Percentiles rank a stretch among this genome's conserved stretches.
These are phyloP conservation scores for Zymoseptoria crescenta DNA, from an alignment of 2,329 filamentous ascomycete species.

Conservation along the genomic window DNA sequence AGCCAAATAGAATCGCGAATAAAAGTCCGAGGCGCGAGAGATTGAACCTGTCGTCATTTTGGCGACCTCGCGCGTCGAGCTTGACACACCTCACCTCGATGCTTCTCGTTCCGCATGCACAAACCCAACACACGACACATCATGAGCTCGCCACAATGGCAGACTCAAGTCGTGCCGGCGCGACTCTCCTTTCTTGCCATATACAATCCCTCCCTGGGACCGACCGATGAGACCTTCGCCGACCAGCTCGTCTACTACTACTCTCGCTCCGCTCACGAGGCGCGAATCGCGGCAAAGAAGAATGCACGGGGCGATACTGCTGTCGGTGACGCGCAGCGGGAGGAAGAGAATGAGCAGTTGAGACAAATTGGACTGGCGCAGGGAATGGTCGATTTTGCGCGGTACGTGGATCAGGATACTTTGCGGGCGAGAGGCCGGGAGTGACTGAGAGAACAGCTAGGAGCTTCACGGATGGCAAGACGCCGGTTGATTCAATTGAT, in stretches of 20 bases:
- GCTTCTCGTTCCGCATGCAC: background rate
- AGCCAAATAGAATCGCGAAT: too few relatives aligned
- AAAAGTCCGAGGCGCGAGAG: too few relatives aligned
- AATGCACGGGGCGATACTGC: constrained; percentile 24
- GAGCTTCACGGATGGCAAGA: constrained; percentile 69
- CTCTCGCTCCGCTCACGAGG: constrained; percentile 39
- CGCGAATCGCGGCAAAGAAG: constrained; percentile 18
- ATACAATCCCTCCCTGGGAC: constrained; percentile 80
- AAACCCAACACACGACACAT: background rate
- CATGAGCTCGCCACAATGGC: constrained; percentile 21
- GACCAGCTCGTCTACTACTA: constrained; percentile 93
- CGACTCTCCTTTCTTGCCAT: constrained; percentile 87
- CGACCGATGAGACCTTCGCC: constrained; percentile 61
- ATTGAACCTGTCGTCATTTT: background rate
- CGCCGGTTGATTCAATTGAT: constrained; percentile 72
- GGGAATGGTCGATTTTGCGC: constrained; percentile 88
- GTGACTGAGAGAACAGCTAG: constrained; percentile 31
- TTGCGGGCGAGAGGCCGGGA: constrained; percentile 2
- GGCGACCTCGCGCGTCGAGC: background rate
- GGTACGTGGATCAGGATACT: constrained; percentile 34
- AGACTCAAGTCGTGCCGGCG: constrained; percentile 49
- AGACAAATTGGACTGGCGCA: constrained; percentile 93
- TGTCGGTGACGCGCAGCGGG: constrained; percentile 34
- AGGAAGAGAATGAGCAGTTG: constrained; percentile 76
- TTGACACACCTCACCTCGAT: background rate